These are phyloP conservation scores for Komagataella populi DNA, from an alignment of 805 yeast genomes.

Conservation along the genomic window DNA sequence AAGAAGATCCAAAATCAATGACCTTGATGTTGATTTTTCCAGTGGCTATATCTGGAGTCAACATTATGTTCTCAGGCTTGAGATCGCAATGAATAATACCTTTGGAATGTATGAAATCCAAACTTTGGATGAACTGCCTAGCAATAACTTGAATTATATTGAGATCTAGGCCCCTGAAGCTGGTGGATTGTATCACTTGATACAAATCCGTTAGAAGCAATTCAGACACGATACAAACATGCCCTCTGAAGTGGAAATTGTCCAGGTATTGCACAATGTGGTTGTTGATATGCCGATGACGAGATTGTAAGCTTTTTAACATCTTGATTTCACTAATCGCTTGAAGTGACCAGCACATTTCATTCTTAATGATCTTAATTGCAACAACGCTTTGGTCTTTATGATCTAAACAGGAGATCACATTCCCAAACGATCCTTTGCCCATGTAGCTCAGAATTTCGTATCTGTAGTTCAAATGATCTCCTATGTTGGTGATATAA, in stretches of 20 bases:
- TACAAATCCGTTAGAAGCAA: constrained; percentile 53
- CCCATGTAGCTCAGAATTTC: constrained; percentile 51
- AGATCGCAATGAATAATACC: constrained; percentile 72
- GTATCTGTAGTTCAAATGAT: constrained; percentile 67
- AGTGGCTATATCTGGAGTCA: constrained; percentile 24
- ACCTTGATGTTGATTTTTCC: constrained; percentile 31
- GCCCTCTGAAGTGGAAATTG: constrained; percentile 71
- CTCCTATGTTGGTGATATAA: constrained; percentile 39
- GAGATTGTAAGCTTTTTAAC: constrained; percentile 30
- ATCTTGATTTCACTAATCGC: constrained; percentile 67
- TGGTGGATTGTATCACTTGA: constrained; percentile 37
- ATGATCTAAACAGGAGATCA: constrained; percentile 56
- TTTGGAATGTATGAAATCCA: constrained; percentile 41
- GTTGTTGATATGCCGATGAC: constrained; percentile 6
- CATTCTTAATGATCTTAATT: constrained; percentile 62
- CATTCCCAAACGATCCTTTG: constrained; percentile 75
- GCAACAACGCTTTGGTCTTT: constrained; percentile 41
- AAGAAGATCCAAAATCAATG: constrained; percentile 72
- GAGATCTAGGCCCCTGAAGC: constrained; percentile 34
- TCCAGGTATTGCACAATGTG: constrained; percentile 41
- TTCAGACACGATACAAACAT: constrained; percentile 72
- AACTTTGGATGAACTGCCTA: constrained; percentile 41
- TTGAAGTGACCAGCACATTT: constrained; percentile 61
- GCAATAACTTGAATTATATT: constrained; percentile 29
- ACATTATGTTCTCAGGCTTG: constrained; percentile 75